These are phyloP conservation scores for Haberlea rhodopensis DNA, from an alignment of 257 asterid genomes.

Conservation along the genomic window DNA sequence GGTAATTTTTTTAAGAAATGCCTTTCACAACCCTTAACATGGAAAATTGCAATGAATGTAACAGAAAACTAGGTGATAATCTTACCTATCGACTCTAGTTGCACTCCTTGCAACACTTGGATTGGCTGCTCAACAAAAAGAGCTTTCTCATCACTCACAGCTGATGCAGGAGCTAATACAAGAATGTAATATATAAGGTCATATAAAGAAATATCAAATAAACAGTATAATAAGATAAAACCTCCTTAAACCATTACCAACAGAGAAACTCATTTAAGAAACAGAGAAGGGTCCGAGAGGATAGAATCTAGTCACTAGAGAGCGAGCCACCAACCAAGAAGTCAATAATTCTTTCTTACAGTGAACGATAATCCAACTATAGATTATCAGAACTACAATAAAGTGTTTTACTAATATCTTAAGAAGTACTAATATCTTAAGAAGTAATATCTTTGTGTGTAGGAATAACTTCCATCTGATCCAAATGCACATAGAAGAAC, in stretches of 20 bases:
- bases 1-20: not conserved
- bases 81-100: constrained; percentile 66
- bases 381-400: not conserved
- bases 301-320: not conserved
- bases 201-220: not conserved
- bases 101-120: constrained; percentile 57
- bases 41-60: not conserved
- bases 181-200: constrained; percentile 2
- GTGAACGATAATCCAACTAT: not conserved
- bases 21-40: constrained; percentile 3
- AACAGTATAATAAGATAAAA: constrained; percentile 1
- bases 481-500: not conserved
- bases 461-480: not conserved
- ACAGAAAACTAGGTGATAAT: constrained; percentile 16
- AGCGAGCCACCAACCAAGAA: not conserved
- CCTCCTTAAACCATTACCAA: not conserved
- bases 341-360: not conserved
- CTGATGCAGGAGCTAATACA: constrained; percentile 41
- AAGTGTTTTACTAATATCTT: not conserved
- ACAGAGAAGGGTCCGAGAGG: not conserved
- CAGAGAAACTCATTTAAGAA: not conserved
- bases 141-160: constrained; percentile 40
- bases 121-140: constrained; percentile 48
- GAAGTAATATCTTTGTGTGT: not conserved
- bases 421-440: not conserved